A percentile compares a stretch with the other conserved stretches of the same genome.
phyloP scores from a whole-genome alignment of 441 rosid genomes.

The Monsonia emarginata region DNA sequence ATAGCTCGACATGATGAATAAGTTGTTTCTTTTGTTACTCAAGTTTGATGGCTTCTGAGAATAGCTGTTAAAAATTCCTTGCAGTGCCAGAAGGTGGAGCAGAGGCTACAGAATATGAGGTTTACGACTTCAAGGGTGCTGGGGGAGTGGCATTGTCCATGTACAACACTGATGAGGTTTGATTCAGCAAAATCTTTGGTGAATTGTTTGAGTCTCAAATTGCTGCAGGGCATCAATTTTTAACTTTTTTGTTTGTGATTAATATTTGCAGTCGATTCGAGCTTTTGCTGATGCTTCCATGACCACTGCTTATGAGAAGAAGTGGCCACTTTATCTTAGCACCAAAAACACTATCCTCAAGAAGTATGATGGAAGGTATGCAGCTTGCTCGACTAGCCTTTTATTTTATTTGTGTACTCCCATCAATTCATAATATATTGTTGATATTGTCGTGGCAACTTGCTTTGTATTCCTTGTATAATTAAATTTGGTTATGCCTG shows the following conservation, averaged over 20 bases:
- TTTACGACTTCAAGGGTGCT: slow-evolving; percentile 17
- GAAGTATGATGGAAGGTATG: slow-evolving; percentile 83
- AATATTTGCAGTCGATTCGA: slow-evolving; percentile 46
- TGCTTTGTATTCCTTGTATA: neutral
- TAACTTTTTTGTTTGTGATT: neutral
- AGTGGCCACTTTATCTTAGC: slow-evolving; percentile 93
- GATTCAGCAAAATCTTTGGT: neutral
- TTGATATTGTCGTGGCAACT: neutral
- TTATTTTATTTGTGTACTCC: slow-evolving; percentile 10
- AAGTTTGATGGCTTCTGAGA: slow-evolving; percentile 13
- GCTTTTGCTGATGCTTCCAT: slow-evolving; percentile 89
- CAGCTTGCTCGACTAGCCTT: slow-evolving; percentile 5
- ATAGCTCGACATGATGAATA: neutral
- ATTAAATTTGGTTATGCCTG: slow-evolving; percentile 2
- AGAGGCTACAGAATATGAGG: slow-evolving; percentile 16
- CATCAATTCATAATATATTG: neutral
- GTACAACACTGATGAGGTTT: slow-evolving; percentile 23
- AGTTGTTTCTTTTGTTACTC: slow-evolving; percentile 1
- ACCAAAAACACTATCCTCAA: slow-evolving; percentile 92
- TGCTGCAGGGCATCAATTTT: neutral
- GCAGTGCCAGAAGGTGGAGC: slow-evolving; percentile 19
- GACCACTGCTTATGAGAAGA: slow-evolving; percentile 83
- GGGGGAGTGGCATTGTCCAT: slow-evolving; percentile 21
- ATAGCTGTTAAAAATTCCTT: slow-evolving; percentile 13
- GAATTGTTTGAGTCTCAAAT: neutral